A percentile compares a stretch with the other conserved stretches of the same genome.
These are phyloP conservation scores for Vinca minor DNA, from an alignment of 257 asterid genomes.

Conservation along the genomic window DNA sequence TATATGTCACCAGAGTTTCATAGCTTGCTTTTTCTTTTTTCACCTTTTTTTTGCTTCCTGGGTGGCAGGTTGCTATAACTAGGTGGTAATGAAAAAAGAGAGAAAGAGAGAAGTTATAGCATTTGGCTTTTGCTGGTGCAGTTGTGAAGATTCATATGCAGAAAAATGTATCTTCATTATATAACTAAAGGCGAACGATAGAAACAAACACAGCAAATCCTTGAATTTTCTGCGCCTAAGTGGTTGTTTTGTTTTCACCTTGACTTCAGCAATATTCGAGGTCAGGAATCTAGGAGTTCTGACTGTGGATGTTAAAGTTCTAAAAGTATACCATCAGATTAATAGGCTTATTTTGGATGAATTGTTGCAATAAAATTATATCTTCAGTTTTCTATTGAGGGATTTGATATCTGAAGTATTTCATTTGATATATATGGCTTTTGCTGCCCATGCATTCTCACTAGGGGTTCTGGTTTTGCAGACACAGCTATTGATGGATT, in stretches of 20 bases:
- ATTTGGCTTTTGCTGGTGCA: too few relatives aligned
- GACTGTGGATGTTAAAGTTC: too few relatives aligned
- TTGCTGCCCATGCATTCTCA: neutral
- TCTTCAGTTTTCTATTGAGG: neutral
- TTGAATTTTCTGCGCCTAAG: too few relatives aligned
- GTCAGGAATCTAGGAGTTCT: too few relatives aligned
- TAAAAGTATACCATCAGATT: neutral
- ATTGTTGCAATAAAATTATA: neutral
- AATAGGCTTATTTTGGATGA: neutral
- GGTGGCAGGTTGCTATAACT: neutral
- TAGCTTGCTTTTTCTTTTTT: too few relatives aligned
- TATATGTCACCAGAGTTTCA: too few relatives aligned
- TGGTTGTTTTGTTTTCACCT: too few relatives aligned
- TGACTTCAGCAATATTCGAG: too few relatives aligned
- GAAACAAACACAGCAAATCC: too few relatives aligned
- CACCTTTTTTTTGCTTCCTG: too few relatives aligned
- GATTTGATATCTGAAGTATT: neutral
- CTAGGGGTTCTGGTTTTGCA: slow-evolving; percentile 21
- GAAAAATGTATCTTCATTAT: neutral
- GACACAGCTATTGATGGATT: slow-evolving; percentile 36
- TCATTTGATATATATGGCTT: neutral
- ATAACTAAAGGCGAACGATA: neutral
- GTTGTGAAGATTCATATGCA: neutral
- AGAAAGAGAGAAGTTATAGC: neutral
- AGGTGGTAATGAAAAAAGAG: neutral